Base-by-base conservation (phyloP, 1,284 basidiomycete genomes). In the Phellopilus nigrolimitatus region DNA sequence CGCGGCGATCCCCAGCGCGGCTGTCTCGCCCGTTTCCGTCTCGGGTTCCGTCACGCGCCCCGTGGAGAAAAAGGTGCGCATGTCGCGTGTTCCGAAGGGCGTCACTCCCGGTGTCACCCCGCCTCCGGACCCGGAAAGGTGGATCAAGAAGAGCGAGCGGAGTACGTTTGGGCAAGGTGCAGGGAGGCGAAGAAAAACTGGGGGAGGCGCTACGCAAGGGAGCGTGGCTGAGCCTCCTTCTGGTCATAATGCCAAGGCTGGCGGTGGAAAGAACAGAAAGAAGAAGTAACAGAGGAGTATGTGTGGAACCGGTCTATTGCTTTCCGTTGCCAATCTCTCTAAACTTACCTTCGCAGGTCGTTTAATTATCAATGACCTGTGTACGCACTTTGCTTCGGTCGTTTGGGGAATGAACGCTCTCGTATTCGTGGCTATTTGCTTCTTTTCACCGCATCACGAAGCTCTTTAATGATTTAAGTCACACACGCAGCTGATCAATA, bases 101-200 rank as follows among this genome's bases (percentile, higher is more conserved):
- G 82, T 89, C 15, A 67, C 80, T 12, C 84, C 80, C 21, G 87
- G 88, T 15, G 81, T 87, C 9, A 88, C 86, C 4, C 85, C 86
- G 17, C 72, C 78, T 28, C 85, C 86, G 45, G 84, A 89, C 67
- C 86, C 88, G 19, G 88, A 91, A 63, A 71, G 88, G 55, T 89
- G 88, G 85, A 66, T 90, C 53, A 90, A 88, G 76, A 88, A 87
- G 70, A 85, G 77, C 51, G 86, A 87, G 64, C 71, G 87, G 56
- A 75, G 82, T 37, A 76, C 68, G 30, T 79, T 75, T 63, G 69
- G 64, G 40, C 67, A 71, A 54, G 71, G 48, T 17, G 22, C 66
- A 50, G 72, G 61, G 62, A 61, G 69, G 66, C 63, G 52, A n/a
- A 73, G 71, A 60, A 79, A 77, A 59, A 71, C 73, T 21, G 68